These are phyloP conservation scores for Ligustrum vulgare DNA, from an alignment of 257 asterid genomes.

Conservation along the genomic window DNA sequence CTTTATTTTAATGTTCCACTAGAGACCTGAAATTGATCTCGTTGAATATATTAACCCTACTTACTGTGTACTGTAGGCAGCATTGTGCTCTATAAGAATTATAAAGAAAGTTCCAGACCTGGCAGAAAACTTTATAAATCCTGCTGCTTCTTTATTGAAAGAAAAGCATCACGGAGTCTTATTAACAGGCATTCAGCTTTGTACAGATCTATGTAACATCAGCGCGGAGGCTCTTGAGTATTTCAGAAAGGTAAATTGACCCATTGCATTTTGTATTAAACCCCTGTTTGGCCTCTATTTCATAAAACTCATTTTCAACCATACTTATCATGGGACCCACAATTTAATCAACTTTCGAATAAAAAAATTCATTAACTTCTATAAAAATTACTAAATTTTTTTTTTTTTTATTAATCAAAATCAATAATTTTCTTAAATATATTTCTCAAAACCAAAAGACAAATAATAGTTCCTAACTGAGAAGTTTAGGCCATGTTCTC, in stretches of 20 bases:
- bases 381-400: no score
- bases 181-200: constrained; percentile 88
- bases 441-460: not conserved
- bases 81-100: constrained; percentile 90
- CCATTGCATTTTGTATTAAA: not conserved
- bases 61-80: constrained; percentile 56
- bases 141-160: constrained; percentile 80
- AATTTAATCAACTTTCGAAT: no score
- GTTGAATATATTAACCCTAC: constrained; percentile 14
- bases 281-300: no score
- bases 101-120: constrained; percentile 96
- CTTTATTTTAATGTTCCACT: not conserved
- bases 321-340: no score
- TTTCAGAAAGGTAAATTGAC: constrained; percentile 70
- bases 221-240: constrained; percentile 90
- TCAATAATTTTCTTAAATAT: constrained; percentile 3
- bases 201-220: constrained; percentile 79
- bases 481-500: no score
- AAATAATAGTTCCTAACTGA: not conserved
- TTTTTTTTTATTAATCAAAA: no score
- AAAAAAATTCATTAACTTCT: no score
- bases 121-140: constrained; percentile 81
- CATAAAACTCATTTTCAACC: no score
- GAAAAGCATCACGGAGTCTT: constrained; percentile 99
- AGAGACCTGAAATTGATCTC: not conserved